Percentiles rank a stretch among this genome's conserved stretches.
These are phyloP conservation scores for Penicillium daleae DNA, from an alignment of 495 filamentous ascomycete species.

Conservation along the genomic window DNA sequence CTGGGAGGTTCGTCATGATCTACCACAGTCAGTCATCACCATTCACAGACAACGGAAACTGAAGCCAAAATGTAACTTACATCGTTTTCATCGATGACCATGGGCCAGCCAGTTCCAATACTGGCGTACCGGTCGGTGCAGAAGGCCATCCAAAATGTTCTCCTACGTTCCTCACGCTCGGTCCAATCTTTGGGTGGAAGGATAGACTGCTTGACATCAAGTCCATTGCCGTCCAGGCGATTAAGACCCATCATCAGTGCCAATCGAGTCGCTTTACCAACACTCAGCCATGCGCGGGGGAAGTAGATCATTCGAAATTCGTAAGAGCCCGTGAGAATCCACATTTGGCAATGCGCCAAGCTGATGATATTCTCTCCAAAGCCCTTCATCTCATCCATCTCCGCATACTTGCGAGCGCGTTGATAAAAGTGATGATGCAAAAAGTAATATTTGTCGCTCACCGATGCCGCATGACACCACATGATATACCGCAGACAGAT, in stretches of 20 bases:
- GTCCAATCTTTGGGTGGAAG: conserved; percentile 89
- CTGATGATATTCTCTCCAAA: conserved; percentile 87
- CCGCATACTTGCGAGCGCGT: conserved; percentile 84
- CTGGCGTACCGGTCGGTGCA: conserved; percentile 90
- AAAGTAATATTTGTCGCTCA: conserved; percentile 76
- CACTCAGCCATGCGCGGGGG: conserved; percentile 92
- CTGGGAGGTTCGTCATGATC: conserved; percentile 83
- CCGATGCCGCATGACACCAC: conserved; percentile 85
- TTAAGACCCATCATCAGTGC: conserved; percentile 93
- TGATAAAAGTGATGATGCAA: conserved; percentile 86
- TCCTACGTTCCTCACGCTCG: conserved; percentile 85
- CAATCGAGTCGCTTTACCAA: conserved; percentile 75
- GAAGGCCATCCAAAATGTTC: conserved; percentile 95
- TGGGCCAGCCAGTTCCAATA: conserved; percentile 97
- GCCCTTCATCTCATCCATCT: conserved; percentile 89
- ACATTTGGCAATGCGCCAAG: conserved; percentile 79
- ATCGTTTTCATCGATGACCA: conserved; percentile 91
- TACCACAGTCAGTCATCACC: conserved; percentile 33
- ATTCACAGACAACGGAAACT: background rate
- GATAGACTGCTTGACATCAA: conserved; percentile 92
- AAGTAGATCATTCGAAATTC: conserved; percentile 99
- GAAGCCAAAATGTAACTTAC: conserved; percentile 44
- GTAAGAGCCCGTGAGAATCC: conserved; percentile 77
- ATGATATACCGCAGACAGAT: conserved; percentile 90
- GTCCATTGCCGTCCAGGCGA: conserved; percentile 78